Evolutionary conservation across 2,329 filamentous ascomycete genomes (phyloP).

Genomic region (Ophiocordyceps robertsii): DNA sequence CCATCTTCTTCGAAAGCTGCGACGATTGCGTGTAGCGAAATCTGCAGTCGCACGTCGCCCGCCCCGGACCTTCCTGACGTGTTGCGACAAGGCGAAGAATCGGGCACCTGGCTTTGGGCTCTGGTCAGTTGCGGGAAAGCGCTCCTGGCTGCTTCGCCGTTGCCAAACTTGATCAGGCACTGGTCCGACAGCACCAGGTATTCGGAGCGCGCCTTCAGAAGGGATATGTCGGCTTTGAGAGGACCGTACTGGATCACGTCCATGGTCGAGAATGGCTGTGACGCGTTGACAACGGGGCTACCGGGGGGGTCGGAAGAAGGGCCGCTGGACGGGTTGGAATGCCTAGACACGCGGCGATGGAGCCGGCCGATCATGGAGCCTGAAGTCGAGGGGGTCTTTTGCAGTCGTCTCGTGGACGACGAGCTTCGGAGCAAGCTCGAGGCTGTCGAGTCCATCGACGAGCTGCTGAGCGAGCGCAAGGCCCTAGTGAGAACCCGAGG

Average conservation of each 20-base stretch:
- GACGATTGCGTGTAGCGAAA: slow-evolving; percentile 37
- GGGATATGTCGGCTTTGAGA: slow-evolving; percentile 34
- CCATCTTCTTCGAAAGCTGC: slow-evolving; percentile 39
- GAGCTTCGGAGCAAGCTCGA: slow-evolving; percentile 16
- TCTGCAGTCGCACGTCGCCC: slow-evolving; percentile 27
- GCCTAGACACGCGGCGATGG: slow-evolving; percentile 25
- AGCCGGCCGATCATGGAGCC: slow-evolving; percentile 27
- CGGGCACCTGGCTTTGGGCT: slow-evolving; percentile 8
- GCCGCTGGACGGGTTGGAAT: slow-evolving; percentile 15
- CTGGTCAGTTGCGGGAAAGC: slow-evolving; percentile 32
- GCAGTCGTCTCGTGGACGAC: slow-evolving; percentile 18
- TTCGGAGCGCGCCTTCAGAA: slow-evolving; percentile 34
- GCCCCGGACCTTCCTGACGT: slow-evolving; percentile 14
- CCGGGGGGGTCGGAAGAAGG: slow-evolving; percentile 16
- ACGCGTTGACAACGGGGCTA: slow-evolving; percentile 15
- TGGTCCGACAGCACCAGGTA: slow-evolving; percentile 39
- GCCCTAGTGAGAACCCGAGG: slow-evolving; percentile 22
- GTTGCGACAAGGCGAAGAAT: slow-evolving; percentile 10
- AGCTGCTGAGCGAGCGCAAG: slow-evolving; percentile 25
- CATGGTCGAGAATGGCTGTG: slow-evolving; percentile 20
- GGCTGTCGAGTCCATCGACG: slow-evolving; percentile 26
- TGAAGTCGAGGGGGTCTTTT: slow-evolving; percentile 24
- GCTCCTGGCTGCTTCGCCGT: slow-evolving; percentile 29
- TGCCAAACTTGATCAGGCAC: slow-evolving; percentile 36
- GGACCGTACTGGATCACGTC: slow-evolving; percentile 30